Conservation (phyloP, 352 stramenopile species). For the Phytophthora cactorum region DNA sequence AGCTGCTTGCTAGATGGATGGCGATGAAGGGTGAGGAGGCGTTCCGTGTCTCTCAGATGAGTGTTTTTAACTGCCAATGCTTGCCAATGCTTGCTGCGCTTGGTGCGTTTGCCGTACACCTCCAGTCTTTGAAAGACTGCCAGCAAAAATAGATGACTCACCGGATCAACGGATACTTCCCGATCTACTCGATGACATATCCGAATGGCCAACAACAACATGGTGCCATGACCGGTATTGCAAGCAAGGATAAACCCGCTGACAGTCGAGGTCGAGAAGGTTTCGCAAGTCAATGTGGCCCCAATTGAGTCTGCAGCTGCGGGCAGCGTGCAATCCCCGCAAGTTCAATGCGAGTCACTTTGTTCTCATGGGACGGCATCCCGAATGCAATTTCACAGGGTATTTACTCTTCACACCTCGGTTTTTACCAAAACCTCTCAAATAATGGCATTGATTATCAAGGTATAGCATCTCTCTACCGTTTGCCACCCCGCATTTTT, state of each 20-base stretch:
- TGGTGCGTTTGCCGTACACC: too few species aligned
- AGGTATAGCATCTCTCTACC: not conserved
- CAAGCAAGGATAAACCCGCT: too few species aligned
- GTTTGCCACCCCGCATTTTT: constrained; percentile 1
- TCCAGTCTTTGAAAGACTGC: too few species aligned
- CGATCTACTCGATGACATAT: too few species aligned
- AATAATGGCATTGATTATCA: too few species aligned
- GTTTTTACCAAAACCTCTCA: too few species aligned
- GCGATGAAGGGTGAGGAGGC: constrained; percentile 1
- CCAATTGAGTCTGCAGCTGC: too few species aligned
- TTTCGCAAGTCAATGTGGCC: too few species aligned
- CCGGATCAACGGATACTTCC: too few species aligned
- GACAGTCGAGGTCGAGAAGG: too few species aligned
- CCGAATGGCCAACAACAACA: not conserved
- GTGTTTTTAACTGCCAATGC: not conserved
- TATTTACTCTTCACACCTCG: not conserved
- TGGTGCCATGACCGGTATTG: not conserved
- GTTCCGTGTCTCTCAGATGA: not conserved
- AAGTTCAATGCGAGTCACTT: not conserved
- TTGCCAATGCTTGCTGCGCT: not conserved
- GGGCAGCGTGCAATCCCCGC: too few species aligned
- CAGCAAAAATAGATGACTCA: too few species aligned
- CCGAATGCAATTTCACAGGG: not conserved
- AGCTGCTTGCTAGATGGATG: not conserved
- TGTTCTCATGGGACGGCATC: not conserved